phyloP scores from a whole-genome alignment of 2,329 filamentous ascomycete genomes.

The Pyrenophora seminiperda region DNA sequence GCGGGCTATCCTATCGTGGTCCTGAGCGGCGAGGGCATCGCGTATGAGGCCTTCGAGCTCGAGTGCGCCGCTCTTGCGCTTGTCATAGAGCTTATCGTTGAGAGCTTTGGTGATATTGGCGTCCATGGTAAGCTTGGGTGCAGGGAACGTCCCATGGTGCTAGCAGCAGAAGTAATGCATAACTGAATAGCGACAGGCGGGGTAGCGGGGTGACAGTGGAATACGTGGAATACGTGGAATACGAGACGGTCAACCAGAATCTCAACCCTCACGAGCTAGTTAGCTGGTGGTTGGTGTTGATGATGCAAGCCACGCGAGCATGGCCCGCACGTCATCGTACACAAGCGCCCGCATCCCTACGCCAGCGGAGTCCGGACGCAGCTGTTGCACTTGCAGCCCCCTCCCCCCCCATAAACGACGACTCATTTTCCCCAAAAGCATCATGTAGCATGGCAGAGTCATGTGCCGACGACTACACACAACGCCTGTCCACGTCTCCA shows the following conservation, averaged over 20 bases:
- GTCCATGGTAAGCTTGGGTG: constrained; percentile 68
- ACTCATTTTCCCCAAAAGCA: constrained; percentile 11
- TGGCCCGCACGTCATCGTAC: constrained; percentile 36
- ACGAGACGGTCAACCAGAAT: neutral
- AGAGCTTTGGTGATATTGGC: constrained; percentile 84
- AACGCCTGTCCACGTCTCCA: constrained; percentile 1
- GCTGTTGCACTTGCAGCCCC: too few relatives aligned
- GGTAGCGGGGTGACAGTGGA: neutral
- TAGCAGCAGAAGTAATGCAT: constrained; percentile 18
- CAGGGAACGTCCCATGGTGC: constrained; percentile 33
- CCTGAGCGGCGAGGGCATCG: constrained; percentile 75
- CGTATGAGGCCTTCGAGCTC: constrained; percentile 92
- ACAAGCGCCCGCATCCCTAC: constrained; percentile 22
- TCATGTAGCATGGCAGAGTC: neutral
- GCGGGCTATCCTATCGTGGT: constrained; percentile 79
- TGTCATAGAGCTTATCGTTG: constrained; percentile 98
- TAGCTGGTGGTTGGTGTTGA: constrained; percentile 13
- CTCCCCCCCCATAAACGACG: constrained; percentile 22
- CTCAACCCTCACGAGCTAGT: constrained; percentile 4
- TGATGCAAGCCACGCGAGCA: constrained; percentile 8
- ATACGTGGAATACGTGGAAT: neutral
- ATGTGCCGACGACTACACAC: constrained; percentile 4
- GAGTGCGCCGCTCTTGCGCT: constrained; percentile 92
- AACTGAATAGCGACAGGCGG: neutral
- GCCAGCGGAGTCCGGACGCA: constrained; percentile 7